Conservation (phyloP, 1,139 yeast species). For the Citeromyces hawaiiensis region DNA sequence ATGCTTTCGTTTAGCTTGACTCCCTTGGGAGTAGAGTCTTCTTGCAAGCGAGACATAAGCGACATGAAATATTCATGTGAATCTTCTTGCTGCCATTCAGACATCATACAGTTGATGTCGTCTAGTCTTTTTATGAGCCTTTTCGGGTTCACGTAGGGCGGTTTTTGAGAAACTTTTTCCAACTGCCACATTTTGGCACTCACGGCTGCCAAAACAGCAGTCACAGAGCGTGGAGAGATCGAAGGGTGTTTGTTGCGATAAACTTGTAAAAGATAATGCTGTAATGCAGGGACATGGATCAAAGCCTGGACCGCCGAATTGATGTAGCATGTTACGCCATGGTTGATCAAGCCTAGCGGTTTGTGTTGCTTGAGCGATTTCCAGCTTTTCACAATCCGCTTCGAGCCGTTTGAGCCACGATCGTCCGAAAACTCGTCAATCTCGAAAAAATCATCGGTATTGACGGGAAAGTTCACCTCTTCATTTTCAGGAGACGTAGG, state of each 20-base stretch:
- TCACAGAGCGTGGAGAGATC: constrained; percentile 47
- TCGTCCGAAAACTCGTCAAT: constrained; percentile 38
- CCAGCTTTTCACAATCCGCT: constrained; percentile 51
- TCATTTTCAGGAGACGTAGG: constrained; percentile 32
- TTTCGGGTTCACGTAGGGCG: constrained; percentile 53
- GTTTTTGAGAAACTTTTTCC: constrained; percentile 19
- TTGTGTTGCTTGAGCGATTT: constrained; percentile 26
- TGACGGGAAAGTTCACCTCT: constrained; percentile 7
- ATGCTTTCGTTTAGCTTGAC: constrained; percentile 69
- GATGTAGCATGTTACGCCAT: constrained; percentile 94
- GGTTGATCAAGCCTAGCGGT: constrained; percentile 76
- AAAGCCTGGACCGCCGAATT: constrained; percentile 89
- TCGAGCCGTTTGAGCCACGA: constrained; percentile 45
- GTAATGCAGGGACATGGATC: constrained; percentile 83
- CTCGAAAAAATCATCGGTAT: constrained; percentile 25
- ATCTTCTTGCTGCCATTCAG: constrained; percentile 96
- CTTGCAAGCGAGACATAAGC: constrained; percentile 74
- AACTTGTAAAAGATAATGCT: constrained; percentile 66
- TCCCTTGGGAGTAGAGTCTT: constrained; percentile 85
- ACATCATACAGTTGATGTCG: constrained; percentile 92
- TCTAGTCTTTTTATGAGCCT: constrained; percentile 58
- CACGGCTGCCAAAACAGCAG: constrained; percentile 62
- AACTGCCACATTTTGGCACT: constrained; percentile 52
- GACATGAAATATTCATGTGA: constrained; percentile 96
- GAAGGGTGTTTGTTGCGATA: constrained; percentile 32